Evolutionary conservation across 2,329 filamentous ascomycete species (phyloP).

Genomic region (Aphanocladium album): DNA sequence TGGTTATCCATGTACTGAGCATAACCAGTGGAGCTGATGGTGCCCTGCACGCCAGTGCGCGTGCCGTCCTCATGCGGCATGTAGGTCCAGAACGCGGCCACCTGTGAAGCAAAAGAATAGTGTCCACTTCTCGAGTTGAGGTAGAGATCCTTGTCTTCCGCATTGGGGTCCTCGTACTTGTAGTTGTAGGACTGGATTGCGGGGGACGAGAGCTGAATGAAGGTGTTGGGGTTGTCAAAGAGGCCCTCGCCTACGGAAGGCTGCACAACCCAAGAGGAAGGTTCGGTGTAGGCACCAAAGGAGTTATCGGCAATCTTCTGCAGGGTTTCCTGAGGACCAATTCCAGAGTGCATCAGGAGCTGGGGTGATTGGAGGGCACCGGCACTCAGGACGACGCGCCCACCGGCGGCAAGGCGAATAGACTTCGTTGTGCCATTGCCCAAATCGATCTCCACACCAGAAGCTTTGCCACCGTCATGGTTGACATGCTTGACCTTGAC

Average conservation of each 20-base stretch:
- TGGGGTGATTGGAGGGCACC: conserved; percentile 36
- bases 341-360: conserved; percentile 41
- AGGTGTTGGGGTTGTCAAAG: conserved; percentile 54
- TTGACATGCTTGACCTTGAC: conserved; percentile 40
- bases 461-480: conserved; percentile 33
- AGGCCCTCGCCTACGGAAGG: conserved; percentile 43
- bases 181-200: conserved; percentile 43
- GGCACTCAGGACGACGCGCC: conserved; percentile 34
- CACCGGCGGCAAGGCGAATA: conserved; percentile 21
- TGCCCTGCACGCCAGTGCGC: conserved; percentile 45
- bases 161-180: conserved; percentile 38
- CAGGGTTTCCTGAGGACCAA: conserved; percentile 33
- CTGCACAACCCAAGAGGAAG: conserved; percentile 43
- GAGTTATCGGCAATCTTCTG: conserved; percentile 20
- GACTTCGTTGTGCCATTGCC: conserved; percentile 27
- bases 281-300: conserved; percentile 22
- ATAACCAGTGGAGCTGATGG: conserved; percentile 44
- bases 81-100: conserved; percentile 48
- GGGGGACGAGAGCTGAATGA: conserved; percentile 41
- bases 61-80: conserved; percentile 37
- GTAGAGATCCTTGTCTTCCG: conserved; percentile 40
- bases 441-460: conserved; percentile 34
- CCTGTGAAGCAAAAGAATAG: conserved; percentile 49
- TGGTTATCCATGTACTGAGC: conserved; percentile 34
- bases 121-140: conserved; percentile 44